phyloP scores from a whole-genome alignment of 1,139 yeast species.

The Nakaseomyces uthaithaninus region DNA sequence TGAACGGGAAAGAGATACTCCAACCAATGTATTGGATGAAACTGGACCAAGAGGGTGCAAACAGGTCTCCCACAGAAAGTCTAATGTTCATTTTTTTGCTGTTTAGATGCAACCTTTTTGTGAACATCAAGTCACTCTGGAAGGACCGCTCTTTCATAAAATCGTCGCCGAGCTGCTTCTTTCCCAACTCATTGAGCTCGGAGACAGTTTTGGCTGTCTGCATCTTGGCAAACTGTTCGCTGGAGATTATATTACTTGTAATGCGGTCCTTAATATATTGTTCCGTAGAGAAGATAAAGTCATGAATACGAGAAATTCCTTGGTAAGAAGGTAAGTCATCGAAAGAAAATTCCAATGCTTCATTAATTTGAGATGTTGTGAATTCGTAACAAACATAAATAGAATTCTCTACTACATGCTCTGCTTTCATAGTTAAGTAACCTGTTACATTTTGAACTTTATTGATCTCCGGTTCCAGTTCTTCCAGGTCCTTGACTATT shows the following conservation, averaged over 20 bases:
- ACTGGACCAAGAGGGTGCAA: slow-evolving; percentile 66
- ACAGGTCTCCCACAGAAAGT: slow-evolving; percentile 59
- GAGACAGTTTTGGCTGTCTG: slow-evolving; percentile 54
- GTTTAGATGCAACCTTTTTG: slow-evolving; percentile 58
- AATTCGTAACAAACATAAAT: slow-evolving; percentile 52
- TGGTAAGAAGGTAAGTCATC: slow-evolving; percentile 48
- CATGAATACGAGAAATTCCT: slow-evolving; percentile 59
- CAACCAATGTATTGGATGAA: slow-evolving; percentile 34
- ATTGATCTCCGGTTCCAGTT: slow-evolving; percentile 59
- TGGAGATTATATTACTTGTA: slow-evolving; percentile 49
- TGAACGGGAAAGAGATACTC: slow-evolving; percentile 19
- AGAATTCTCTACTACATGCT: slow-evolving; percentile 52
- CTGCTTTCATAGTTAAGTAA: slow-evolving; percentile 51
- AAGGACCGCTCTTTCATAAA: slow-evolving; percentile 59
- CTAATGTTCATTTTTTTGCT: slow-evolving; percentile 52
- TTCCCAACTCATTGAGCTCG: slow-evolving; percentile 58
- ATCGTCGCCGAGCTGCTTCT: slow-evolving; percentile 48
- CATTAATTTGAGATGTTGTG: slow-evolving; percentile 47
- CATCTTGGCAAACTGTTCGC: slow-evolving; percentile 63
- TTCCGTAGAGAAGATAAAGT: slow-evolving; percentile 66
- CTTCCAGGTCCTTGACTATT: slow-evolving; percentile 42
- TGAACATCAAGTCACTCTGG: slow-evolving; percentile 76
- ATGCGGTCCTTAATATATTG: slow-evolving; percentile 57
- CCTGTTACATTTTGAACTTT: slow-evolving; percentile 45
- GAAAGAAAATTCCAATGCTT: slow-evolving; percentile 54